Evolutionary conservation across 441 rosid species (phyloP), one percentile per base, ranked within the genome.

Genomic region (Pelargonium citronellum): DNA sequence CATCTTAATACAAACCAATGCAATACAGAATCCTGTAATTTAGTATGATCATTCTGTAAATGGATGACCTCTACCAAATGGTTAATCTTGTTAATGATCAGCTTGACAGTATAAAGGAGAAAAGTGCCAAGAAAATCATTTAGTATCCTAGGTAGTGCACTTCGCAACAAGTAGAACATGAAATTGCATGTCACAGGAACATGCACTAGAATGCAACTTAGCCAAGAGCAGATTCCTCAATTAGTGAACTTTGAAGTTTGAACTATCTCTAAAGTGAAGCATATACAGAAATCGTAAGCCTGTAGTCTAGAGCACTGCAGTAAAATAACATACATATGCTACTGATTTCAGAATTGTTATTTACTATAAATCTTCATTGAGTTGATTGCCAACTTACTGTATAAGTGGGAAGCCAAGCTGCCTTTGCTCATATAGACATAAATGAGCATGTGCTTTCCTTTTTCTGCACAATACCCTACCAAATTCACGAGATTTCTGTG

Each of bases 361-460:
- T 67, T 47, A 66, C 66, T 20, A 70, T 34, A 34, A 34, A 34
- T 34, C 30, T n/a, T 0, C 7, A 64, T 12, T 55, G 63, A 71
- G 67, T 69, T 64, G 68, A 69, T 10, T 5, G 58, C 34, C 43
- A 64, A 68, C 99, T 89, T 85, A 95, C 99, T 73, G 78, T 95
- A 95, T 72, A 95, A 76, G 77, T 95, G 97, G 80, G 97, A 89
- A 79, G 95, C 93, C 77, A 95, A 83, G 87, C 99, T 89, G 78
- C 98, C 97, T 86, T 92, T 88, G 77, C 91, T 92, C 99, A 95
- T 95, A 79, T 84, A 92, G 66, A 92, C 98, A 82, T 95, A 95
- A 70, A 95, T 75, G 74, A 95, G 99, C 84, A 95, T 92, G 74
- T 90, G 91, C 72, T 85, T 91, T 46, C 97, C 89, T 83, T 89